phyloP scores from a whole-genome alignment of 1,139 yeast species.

The Pichia cactophila region DNA sequence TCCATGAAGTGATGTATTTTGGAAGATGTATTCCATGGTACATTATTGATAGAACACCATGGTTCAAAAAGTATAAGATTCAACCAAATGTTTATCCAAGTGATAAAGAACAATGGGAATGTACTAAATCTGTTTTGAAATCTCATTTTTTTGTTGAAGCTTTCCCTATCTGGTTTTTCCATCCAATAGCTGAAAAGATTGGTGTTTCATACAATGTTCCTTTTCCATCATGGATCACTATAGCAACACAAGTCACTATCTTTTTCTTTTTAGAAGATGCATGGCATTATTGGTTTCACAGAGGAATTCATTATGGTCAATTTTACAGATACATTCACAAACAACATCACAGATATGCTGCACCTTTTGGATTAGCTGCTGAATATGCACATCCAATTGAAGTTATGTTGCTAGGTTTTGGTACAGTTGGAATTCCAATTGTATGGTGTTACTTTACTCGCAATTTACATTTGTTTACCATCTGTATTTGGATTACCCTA shows the following conservation, averaged over 20 bases:
- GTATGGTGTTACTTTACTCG: conserved; percentile 57
- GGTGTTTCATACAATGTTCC: conserved; percentile 77
- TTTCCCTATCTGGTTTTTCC: conserved; percentile 93
- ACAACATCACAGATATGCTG: conserved; percentile 94
- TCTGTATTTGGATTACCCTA: conserved; percentile 78
- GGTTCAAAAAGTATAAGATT: conserved; percentile 68
- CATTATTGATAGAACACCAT: conserved; percentile 68
- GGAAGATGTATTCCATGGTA: conserved; percentile 84
- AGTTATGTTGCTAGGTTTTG: conserved; percentile 82
- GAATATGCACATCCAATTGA: conserved; percentile 96
- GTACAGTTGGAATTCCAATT: conserved; percentile 91
- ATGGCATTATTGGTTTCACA: conserved; percentile 95
- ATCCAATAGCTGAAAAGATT: conserved; percentile 71
- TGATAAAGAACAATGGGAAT: conserved; percentile 81
- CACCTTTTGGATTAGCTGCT: conserved; percentile 94
- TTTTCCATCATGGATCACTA: conserved; percentile 58
- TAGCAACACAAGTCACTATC: conserved; percentile 56
- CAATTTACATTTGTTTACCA: conserved; percentile 73
- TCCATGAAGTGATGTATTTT: conserved; percentile 78
- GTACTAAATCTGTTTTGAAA: conserved; percentile 72
- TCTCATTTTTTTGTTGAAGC: conserved; percentile 91
- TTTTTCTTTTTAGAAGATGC: conserved; percentile 85
- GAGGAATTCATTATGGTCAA: conserved; percentile 76
- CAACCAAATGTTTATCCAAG: conserved; percentile 76
- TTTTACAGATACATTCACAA: conserved; percentile 89